Percentiles rank a stretch among this genome's conserved stretches.
phyloP scores from a whole-genome alignment of 441 rosid genomes.

The Dalechampia spathulata region DNA sequence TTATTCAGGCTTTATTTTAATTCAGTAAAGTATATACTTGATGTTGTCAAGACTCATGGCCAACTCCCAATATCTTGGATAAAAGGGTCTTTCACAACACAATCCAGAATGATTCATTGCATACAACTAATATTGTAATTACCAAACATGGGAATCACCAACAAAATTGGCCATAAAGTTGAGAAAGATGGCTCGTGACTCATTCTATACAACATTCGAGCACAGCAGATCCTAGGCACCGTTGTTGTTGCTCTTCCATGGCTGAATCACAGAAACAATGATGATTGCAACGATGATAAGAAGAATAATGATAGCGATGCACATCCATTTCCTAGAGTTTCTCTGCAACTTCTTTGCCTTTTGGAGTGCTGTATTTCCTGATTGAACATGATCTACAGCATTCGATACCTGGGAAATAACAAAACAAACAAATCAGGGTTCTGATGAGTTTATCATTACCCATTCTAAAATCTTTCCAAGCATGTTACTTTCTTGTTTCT shows the following conservation, averaged over 20 bases:
- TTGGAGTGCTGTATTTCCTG: conserved; percentile 67
- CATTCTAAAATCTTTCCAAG: background rate
- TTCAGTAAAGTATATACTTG: no score
- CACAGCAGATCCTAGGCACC: conserved; percentile 41
- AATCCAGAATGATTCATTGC: no score
- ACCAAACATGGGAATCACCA: background rate
- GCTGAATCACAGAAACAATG: conserved; percentile 57
- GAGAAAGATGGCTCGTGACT: background rate
- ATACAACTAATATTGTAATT: no score
- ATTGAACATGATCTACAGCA: conserved; percentile 90
- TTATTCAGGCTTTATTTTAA: no score
- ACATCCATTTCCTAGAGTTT: conserved; percentile 93
- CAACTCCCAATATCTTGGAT: no score
- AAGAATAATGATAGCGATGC: conserved; percentile 75
- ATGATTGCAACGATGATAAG: conserved; percentile 65
- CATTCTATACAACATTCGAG: conserved; percentile 15
- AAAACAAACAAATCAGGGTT: background rate
- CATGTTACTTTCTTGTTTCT: background rate
- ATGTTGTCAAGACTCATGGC: no score
- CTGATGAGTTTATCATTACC: background rate
- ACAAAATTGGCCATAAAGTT: background rate
- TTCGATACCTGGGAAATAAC: conserved; percentile 56
- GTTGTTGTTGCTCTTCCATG: conserved; percentile 62
- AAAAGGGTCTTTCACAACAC: no score
- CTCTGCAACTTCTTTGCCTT: conserved; percentile 70